These are phyloP conservation scores for Candida cerambycidarum DNA, from an alignment of 805 yeast genomes.

Conservation along the genomic window DNA sequence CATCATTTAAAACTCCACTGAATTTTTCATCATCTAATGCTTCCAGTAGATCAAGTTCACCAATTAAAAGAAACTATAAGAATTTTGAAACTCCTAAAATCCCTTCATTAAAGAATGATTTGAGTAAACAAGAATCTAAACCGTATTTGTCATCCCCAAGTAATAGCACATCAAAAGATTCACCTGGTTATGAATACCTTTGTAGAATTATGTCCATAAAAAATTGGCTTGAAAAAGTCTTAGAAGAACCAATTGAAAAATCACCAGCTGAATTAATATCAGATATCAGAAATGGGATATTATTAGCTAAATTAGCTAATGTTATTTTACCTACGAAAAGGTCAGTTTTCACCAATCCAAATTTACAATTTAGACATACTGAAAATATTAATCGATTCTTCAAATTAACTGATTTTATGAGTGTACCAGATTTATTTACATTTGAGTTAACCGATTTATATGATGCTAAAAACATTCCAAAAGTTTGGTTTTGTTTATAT, in stretches of 20 bases:
- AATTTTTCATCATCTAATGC: conserved; percentile 18
- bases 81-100: conserved; percentile 14
- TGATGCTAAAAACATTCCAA: conserved; percentile 89
- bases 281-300: conserved; percentile 78
- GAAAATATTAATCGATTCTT: conserved; percentile 89
- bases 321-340: conserved; percentile 65
- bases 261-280: conserved; percentile 60
- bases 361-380: conserved; percentile 82
- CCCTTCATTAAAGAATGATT: conserved; percentile 13
- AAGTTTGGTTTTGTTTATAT: conserved; percentile 89
- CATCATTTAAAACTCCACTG: conserved; percentile 37
- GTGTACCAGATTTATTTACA: conserved; percentile 82
- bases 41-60: conserved; percentile 19
- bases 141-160: conserved; percentile 31
- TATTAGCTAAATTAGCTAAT: conserved; percentile 75
- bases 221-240: conserved; percentile 69
- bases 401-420: conserved; percentile 62
- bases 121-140: conserved; percentile 2
- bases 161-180: conserved; percentile 26
- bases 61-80: conserved; percentile 16
- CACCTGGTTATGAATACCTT: conserved; percentile 65
- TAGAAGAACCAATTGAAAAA: conserved; percentile 55
- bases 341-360: conserved; percentile 51
- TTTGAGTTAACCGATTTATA: conserved; percentile 92
- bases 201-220: conserved; percentile 83